Base-by-base conservation (phyloP, 768 basidiomycete genomes). In the Termitomyces heimii region DNA sequence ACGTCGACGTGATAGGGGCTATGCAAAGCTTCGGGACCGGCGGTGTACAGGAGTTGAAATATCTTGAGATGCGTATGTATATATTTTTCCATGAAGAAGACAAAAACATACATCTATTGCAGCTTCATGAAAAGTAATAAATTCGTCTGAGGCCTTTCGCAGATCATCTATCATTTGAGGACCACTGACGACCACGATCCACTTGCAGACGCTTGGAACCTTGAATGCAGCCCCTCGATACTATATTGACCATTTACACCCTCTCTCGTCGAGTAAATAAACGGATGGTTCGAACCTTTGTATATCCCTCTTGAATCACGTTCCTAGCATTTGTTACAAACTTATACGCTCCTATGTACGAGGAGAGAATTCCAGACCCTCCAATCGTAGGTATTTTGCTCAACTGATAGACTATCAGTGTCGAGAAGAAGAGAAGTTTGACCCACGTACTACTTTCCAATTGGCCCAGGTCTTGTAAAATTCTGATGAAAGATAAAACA, bases 121-220 rank as follows among this genome's bases (percentile, higher is more conserved):
- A 20, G 69, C 69, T 16, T 67, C 68, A 2, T 45, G 51, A 22
- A 70, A 67, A 0, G 71, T 71, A 3, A 75, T 57, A 7, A 67
- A 59, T 1, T 73, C 68, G 5, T 73, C 68, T 1, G 58, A 57
- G 0, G 72, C 72, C 82, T 8, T 83, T 77, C n/a, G 82, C 66
- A 43, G 76, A 67, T 24, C 74, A 1, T 37, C 35, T 37, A 37
- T 37, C 35, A 37, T 37, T 37, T 37, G 57, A 0, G 69, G 65
- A 1, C 79, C 75, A 14, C 71, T 71, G 24, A 51, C 4, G 9
- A 35, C 22, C 12, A 39, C 50, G 37, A 18, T 37, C 80, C 81
- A 82, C 56, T 68, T 66, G 43, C 76, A 69, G 22, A 75, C 63
- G 57, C 68, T 66, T 0, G 79, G 70, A 5, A 82, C 68, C 61